A percentile compares a stretch with the other conserved stretches of the same genome.
Evolutionary conservation across 208 protist species (phyloP).

Genomic region (Endotrypanum monterogeii): DNA sequence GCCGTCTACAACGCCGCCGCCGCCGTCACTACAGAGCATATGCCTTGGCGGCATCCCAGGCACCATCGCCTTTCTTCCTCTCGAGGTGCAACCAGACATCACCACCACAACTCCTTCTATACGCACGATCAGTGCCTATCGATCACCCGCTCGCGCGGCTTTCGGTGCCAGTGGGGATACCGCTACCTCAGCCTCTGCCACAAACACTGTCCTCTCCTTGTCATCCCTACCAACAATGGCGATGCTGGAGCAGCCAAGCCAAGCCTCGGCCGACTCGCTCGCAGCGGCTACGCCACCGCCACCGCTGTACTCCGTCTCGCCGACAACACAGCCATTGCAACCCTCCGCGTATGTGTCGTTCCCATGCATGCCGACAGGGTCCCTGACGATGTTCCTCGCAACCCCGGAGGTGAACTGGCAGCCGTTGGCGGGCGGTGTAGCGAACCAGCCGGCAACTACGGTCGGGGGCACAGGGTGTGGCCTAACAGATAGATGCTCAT

Average conservation of each 20-base stretch:
- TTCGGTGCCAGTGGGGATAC: background rate
- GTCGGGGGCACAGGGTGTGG: background rate
- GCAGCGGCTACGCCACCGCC: background rate
- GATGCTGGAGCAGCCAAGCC: background rate
- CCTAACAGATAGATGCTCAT: background rate
- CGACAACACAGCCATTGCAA: background rate
- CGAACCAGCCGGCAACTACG: background rate
- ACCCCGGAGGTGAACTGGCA: slow-evolving; percentile 30
- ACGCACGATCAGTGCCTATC: background rate
- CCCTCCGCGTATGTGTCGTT: background rate
- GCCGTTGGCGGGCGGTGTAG: background rate
- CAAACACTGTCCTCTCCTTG: background rate
- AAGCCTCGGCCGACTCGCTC: background rate
- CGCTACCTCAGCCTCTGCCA: background rate
- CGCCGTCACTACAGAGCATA: background rate
- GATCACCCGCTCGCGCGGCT: slow-evolving; percentile 1
- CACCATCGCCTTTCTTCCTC: slow-evolving; percentile 22
- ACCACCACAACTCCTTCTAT: slow-evolving; percentile 2
- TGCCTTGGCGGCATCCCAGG: slow-evolving; percentile 2
- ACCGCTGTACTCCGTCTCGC: background rate
- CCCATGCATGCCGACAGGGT: slow-evolving; percentile 8
- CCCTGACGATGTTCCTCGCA: slow-evolving; percentile 23
- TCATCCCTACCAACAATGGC: background rate
- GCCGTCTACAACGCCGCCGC: background rate
- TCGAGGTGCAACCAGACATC: slow-evolving; percentile 18